phyloP scores from a whole-genome alignment of 2,329 filamentous ascomycete species.

The Colletotrichum ledebouriae region DNA sequence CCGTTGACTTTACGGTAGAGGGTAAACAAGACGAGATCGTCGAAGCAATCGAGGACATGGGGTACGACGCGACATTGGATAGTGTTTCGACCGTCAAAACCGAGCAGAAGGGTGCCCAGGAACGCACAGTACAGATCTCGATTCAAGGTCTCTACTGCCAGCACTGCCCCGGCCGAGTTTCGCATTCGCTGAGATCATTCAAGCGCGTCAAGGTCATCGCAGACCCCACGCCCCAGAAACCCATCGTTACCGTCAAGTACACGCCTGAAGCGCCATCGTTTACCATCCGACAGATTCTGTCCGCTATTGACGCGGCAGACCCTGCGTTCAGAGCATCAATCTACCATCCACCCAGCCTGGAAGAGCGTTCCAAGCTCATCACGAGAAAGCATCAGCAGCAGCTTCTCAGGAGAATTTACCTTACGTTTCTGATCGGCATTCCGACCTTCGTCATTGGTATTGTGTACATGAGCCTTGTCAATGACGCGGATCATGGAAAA shows the following conservation, averaged over 20 bases:
- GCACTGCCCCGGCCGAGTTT: constrained; percentile 74
- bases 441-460: constrained; percentile 91
- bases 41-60: constrained; percentile 64
- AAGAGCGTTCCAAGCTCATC: constrained; percentile 83
- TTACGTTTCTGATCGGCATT: constrained; percentile 78
- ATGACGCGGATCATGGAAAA: constrained; percentile 68
- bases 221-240: constrained; percentile 69
- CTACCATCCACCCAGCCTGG: constrained; percentile 84
- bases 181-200: constrained; percentile 66
- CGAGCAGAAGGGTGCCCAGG: constrained; percentile 45
- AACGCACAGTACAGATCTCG: constrained; percentile 73
- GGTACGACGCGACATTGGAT: constrained; percentile 70
- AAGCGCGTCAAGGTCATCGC: constrained; percentile 66
- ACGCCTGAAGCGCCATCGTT: constrained; percentile 75
- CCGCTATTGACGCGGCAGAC: constrained; percentile 75
- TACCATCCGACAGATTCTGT: constrained; percentile 81
- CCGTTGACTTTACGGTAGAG: constrained; percentile 59
- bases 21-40: constrained; percentile 41
- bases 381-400: constrained; percentile 77
- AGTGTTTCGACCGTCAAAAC: constrained; percentile 53
- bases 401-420: constrained; percentile 76
- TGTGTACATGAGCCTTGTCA: constrained; percentile 88
- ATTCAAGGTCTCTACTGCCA: constrained; percentile 82
- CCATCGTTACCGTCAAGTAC: constrained; percentile 80
- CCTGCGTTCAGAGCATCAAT: constrained; percentile 76